Evolutionary conservation across 2,329 filamentous ascomycete species (phyloP), one percentile per base, ranked within the genome.

Genomic region (Aureobasidium musti): DNA sequence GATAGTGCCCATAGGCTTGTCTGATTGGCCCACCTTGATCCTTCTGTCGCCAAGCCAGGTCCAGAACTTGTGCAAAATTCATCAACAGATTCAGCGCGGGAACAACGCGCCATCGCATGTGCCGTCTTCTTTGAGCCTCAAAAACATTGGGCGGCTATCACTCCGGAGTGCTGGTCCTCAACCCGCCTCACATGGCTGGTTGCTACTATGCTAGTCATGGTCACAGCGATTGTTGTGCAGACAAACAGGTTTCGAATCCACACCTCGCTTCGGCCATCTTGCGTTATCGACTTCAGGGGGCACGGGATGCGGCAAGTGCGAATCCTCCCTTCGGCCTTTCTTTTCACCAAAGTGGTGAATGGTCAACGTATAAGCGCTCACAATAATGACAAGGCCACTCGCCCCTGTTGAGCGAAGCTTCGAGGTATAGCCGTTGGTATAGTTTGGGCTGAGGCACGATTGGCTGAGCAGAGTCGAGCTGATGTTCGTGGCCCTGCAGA

Each of bases 31-130:
- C 57, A 49, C 2, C 23, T 13, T 23, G 28, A 47, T 47, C 26
- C 41, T 60, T 5, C 41, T 41, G 26, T 49, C 39, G 57, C 57
- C 57, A 61, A 61, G 57, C 57, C 41, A 49, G 57, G 57, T 49
- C 57, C 43, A 61, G 57, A 39, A 61, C 57, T 49, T 21, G 26
- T 30, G 37, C 53, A 14, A 35, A 45, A 59, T 59, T 11, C 19
- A 47, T 26, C 43, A 47, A 47, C 21, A 47, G 43, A 45, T 59
- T 30, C 33, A 43, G 33, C 23, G 30, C 37, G 39, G 39, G 54
- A 59, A 28, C 5, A 37, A 54, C 52, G 52, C 52, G n/a, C 52
- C 37, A n/a, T 33, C 50, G 8, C n/a, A 56, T 45, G 54, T 59
- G 54, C 54, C 54, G 54, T 59, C 8, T 59, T 59, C 39, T 30